Evolutionary conservation across 2,329 filamentous ascomycete genomes (phyloP).

Genomic region (Colletotrichum sp.): DNA sequence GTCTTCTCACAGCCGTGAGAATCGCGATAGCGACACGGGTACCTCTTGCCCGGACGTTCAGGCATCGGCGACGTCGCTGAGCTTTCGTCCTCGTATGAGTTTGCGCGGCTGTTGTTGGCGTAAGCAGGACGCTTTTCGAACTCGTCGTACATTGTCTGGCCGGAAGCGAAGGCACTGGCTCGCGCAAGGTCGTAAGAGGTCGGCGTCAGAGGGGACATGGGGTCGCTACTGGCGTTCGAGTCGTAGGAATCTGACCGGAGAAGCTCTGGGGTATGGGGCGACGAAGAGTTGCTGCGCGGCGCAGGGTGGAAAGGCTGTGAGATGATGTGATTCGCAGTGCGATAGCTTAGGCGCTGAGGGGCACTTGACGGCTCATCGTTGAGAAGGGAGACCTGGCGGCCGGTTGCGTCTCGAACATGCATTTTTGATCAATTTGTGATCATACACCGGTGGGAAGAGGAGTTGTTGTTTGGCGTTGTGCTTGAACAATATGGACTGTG

Average conservation of each 20-base stretch:
- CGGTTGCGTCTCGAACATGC: slow-evolving; percentile 61
- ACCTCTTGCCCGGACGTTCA: slow-evolving; percentile 66
- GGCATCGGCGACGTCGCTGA: slow-evolving; percentile 43
- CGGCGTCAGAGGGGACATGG: slow-evolving; percentile 61
- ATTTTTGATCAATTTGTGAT: slow-evolving; percentile 37
- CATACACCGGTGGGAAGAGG: not conserved
- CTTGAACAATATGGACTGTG: not conserved
- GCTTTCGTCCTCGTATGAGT: slow-evolving; percentile 58
- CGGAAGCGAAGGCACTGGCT: slow-evolving; percentile 32
- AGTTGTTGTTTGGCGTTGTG: not conserved
- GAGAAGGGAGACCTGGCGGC: slow-evolving; percentile 63
- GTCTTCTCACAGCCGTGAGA: slow-evolving; percentile 76
- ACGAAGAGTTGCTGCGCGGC: slow-evolving; percentile 47
- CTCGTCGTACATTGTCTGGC: slow-evolving; percentile 27
- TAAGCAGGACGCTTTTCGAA: slow-evolving; percentile 47
- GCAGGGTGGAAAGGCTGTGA: slow-evolving; percentile 37
- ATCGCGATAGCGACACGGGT: slow-evolving; percentile 76
- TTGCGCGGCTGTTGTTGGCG: slow-evolving; percentile 48
- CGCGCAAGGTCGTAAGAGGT: slow-evolving; percentile 49
- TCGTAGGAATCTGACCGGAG: slow-evolving; percentile 67
- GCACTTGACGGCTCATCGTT: slow-evolving; percentile 52
- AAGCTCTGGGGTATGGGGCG: slow-evolving; percentile 61
- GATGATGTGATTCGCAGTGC: slow-evolving; percentile 36
- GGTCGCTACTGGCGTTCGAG: slow-evolving; percentile 59
- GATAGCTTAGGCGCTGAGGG: slow-evolving; percentile 32